These are phyloP conservation scores for Fusarium sp. DNA, from an alignment of 2,329 filamentous ascomycete species.

Conservation along the genomic window DNA sequence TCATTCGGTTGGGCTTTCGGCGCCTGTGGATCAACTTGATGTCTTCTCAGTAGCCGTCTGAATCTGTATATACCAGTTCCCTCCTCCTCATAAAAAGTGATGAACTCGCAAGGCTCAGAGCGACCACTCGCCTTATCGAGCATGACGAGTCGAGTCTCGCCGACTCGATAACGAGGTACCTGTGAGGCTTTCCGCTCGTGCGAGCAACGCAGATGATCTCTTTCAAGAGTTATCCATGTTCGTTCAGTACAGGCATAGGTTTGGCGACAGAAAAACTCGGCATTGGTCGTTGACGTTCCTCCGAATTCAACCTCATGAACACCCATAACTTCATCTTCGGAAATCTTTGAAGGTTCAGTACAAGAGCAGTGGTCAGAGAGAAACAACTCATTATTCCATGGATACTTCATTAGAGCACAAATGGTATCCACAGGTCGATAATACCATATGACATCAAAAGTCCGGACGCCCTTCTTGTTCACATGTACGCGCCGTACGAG, in stretches of 20 bases:
- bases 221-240: conserved; percentile 70
- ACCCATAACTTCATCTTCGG: conserved; percentile 66
- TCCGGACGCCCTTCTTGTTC: conserved; percentile 50
- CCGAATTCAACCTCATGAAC: conserved; percentile 71
- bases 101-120: conserved; percentile 72
- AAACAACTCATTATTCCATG: conserved; percentile 79
- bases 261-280: conserved; percentile 76
- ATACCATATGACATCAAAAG: conserved; percentile 78
- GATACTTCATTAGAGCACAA: conserved; percentile 75
- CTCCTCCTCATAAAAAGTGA: conserved; percentile 47
- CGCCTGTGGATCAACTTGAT: conserved; percentile 51
- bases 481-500: conserved; percentile 71
- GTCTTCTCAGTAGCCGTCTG: conserved; percentile 65
- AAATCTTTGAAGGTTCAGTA: conserved; percentile 59
- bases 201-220: conserved; percentile 66
- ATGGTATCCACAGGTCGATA: conserved; percentile 79
- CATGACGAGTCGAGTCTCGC: conserved; percentile 70
- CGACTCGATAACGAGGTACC: conserved; percentile 55
- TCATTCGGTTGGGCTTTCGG: conserved; percentile 63
- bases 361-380: conserved; percentile 83
- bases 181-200: conserved; percentile 48
- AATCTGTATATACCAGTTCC: conserved; percentile 52
- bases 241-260: conserved; percentile 71
- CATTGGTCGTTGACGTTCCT: conserved; percentile 57
- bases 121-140: conserved; percentile 46